Conservation (phyloP, 441 rosid species). For the Populus hybrid region DNA sequence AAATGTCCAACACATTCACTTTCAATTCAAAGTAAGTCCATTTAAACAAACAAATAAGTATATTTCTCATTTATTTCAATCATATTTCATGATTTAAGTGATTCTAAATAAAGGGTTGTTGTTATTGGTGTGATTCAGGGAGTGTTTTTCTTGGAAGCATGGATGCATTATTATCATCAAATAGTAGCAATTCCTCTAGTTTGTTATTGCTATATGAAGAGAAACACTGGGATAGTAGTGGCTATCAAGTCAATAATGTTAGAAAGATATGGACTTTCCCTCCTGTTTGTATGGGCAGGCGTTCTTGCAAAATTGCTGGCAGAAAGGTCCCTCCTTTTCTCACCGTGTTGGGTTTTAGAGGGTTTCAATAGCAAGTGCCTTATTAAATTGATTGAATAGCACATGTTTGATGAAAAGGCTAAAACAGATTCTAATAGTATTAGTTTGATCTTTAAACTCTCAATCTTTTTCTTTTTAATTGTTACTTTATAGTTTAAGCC, state of each 20-base stretch:
- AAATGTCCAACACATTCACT: conserved; percentile 28
- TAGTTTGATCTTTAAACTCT: not conserved
- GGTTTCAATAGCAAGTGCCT: not conserved
- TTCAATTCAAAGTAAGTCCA: conserved; percentile 11
- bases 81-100: not conserved
- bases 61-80: not conserved
- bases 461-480: too few relatives aligned
- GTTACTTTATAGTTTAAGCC: too few relatives aligned
- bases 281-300: conserved; percentile 84
- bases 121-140: conserved; percentile 16
- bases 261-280: conserved; percentile 59
- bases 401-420: conserved; percentile 38
- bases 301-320: conserved; percentile 85
- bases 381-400: not conserved
- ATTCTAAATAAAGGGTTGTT: not conserved
- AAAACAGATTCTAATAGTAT: not conserved
- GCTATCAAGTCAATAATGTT: conserved; percentile 21
- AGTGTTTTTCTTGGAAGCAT: conserved; percentile 21
- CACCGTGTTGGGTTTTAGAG: not conserved
- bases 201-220: conserved; percentile 22
- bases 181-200: conserved; percentile 8
- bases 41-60: not conserved
- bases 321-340: conserved; percentile 54
- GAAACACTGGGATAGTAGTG: conserved; percentile 1
- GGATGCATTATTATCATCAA: conserved; percentile 27